Base-by-base conservation (phyloP, 352 stramenopile genomes). In the Phytopythium boreale region DNA sequence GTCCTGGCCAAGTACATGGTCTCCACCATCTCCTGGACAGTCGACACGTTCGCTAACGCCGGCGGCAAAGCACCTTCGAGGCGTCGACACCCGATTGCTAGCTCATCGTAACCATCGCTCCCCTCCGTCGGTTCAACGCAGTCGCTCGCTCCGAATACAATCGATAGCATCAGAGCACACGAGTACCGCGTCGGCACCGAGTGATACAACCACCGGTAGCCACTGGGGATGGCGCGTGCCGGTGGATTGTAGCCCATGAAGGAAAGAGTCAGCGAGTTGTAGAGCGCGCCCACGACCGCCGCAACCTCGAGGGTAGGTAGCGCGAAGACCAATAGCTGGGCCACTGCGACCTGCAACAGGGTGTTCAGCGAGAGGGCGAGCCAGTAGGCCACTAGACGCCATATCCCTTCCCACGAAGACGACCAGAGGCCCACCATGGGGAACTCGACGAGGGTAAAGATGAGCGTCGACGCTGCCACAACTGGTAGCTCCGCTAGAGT, bases 401-500 rank as follows among this genome's bases (percentile, higher is more conserved):
- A 56, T 7, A 36, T 10, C 15, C 31, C 34, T 64, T 6, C 44
- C 76, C 56, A 76, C 62, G 26, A 75, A 67, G 2, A 66, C 57
- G 57, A 68, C 63, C 59, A 67, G 65, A 74, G 68, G 3, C 70
- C 75, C 1, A 75, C 58, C 15, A 92, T 55, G 27, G 93, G 72
- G 59, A 92, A 95, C 22, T 83, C 77, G 34, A 93, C 67, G n/a
- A 75, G 57, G 12, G 74, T 62, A 34, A 84, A 79, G 4, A 75
- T 58, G 24, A 80, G 61, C 29, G 68, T 52, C 22, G 64, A 56
- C 20, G 64, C 63, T n/a, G 71, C 65, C 39, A 83, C 60, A 44
- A 79, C 63, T 24, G 73, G 67, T 56, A 82, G 47, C 72, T 97
- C 90, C 27, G 73, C 70, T 26, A 97, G 24, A 15, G 76, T 82